Base-by-base conservation (phyloP, 2,329 filamentous ascomycete genomes). In the Cercospora nicotianae region DNA sequence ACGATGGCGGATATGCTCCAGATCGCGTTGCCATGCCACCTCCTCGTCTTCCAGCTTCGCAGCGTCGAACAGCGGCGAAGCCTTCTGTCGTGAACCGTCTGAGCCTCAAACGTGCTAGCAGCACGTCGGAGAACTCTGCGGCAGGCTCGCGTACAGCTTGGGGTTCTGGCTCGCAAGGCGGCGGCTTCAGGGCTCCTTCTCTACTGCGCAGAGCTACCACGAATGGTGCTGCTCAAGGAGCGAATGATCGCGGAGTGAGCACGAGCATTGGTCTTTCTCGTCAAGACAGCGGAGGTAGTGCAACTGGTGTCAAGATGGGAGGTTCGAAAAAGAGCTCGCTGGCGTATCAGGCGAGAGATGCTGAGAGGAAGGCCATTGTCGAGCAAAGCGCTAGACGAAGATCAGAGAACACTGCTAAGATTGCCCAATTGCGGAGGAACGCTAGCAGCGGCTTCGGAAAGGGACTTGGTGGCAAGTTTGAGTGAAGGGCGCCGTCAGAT, bases 171-270 rank as follows among this genome's bases (percentile, higher is more conserved):
- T 74, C 80, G 2, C 72, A 78, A 67, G 70, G 76, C 10, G 74
- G 77, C 3, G 81, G 82, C 0, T 91, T 92, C 85, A 89, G 87
- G 73, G 87, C 91, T 1, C 91, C 92, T 0, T 85, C 87, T 0
- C 83, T 95, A 20, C 84, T 95, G 18, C 87, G 91, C 28, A 86
- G 91, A 31, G 91, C 91, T 4, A 94, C 91, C 0, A 90, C 89
- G 31, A 81, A 79, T 66, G 72, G 39, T 6, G 70, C 72, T 3
- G 72, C 74, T 31, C 74, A 74, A 6, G 69, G 51, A n/a, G 68
- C 71, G 18, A 78, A 75, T 58, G 75, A 77, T 72, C 66, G 78
- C 70, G 75, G 79, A 23, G 80, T 85, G 12, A 85, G 75, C 71
- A 72, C 72, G 2, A 67, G 69, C 23, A 69, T 60, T 63, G 63